These are phyloP conservation scores for Scheffersomyces insectosa DNA, from an alignment of 1,139 yeast species.

Conservation along the genomic window DNA sequence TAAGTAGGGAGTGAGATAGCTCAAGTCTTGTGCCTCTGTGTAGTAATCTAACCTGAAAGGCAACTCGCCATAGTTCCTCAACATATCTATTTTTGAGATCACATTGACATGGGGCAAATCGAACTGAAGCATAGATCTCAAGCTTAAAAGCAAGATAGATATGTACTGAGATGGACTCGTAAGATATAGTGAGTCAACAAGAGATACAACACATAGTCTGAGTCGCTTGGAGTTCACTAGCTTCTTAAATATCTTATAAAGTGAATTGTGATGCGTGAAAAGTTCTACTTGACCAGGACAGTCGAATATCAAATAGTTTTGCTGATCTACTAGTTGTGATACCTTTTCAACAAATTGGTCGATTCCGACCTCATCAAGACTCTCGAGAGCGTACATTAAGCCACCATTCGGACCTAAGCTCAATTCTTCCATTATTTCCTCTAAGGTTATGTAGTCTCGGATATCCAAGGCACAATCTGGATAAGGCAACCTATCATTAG, in stretches of 20 bases:
- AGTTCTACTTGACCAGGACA: conserved; percentile 63
- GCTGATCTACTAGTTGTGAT: conserved; percentile 55
- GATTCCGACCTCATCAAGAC: conserved; percentile 41
- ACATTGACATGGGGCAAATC: conserved; percentile 49
- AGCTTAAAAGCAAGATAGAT: conserved; percentile 76
- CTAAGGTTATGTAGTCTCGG: conserved; percentile 81
- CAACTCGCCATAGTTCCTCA: conserved; percentile 58
- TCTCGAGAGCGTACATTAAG: conserved; percentile 83
- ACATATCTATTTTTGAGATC: conserved; percentile 82
- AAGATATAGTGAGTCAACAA: conserved; percentile 82
- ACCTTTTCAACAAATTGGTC: conserved; percentile 65
- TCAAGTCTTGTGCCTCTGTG: conserved; percentile 87
- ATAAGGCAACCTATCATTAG: conserved; percentile 81
- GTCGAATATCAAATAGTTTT: conserved; percentile 80
- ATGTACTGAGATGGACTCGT: conserved; percentile 89
- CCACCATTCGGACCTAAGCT: conserved; percentile 94
- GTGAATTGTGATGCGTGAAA: conserved; percentile 47
- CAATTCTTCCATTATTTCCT: conserved; percentile 86
- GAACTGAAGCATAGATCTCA: conserved; percentile 60
- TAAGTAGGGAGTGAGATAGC: conserved; percentile 65
- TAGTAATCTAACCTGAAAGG: conserved; percentile 83
- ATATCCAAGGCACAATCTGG: conserved; percentile 80
- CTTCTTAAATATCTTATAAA: conserved; percentile 36
- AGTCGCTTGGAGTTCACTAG: conserved; percentile 53
- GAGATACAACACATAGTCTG: conserved; percentile 81